Evolutionary conservation across 2,329 filamentous ascomycete species (phyloP).

Genomic region (Sporothrix humicola): DNA sequence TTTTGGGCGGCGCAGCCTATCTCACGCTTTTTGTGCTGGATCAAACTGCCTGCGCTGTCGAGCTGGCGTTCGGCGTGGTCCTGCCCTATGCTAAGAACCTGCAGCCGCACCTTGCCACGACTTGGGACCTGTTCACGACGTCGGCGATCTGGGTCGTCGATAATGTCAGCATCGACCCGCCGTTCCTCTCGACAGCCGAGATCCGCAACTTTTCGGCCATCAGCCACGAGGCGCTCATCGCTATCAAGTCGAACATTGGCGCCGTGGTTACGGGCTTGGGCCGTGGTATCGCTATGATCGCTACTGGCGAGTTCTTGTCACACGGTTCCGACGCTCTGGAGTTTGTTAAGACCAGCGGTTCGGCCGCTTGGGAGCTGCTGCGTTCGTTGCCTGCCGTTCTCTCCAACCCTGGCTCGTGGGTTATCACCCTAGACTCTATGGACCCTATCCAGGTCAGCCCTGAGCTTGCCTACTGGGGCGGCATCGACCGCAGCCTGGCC

Average conservation of each 20-base stretch:
- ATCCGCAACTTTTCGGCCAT: conserved; percentile 78
- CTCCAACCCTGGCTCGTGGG: conserved; percentile 60
- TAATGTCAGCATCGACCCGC: conserved; percentile 57
- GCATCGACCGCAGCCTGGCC: conserved; percentile 69
- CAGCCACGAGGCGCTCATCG: conserved; percentile 71
- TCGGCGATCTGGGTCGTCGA: conserved; percentile 56
- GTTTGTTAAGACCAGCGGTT: conserved; percentile 37
- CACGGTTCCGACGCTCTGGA: conserved; percentile 39
- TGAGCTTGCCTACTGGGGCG: conserved; percentile 70
- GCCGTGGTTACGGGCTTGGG: conserved; percentile 50
- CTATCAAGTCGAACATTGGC: conserved; percentile 61
- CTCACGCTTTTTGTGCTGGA: conserved; percentile 46
- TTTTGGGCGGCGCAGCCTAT: conserved; percentile 61
- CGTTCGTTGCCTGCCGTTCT: conserved; percentile 46
- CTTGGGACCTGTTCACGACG: conserved; percentile 51
- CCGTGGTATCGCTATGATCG: conserved; percentile 50
- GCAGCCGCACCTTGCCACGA: conserved; percentile 40
- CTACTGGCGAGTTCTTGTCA: conserved; percentile 50
- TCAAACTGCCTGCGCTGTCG: conserved; percentile 48
- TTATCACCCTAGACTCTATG: conserved; percentile 59
- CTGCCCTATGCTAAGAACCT: conserved; percentile 36
- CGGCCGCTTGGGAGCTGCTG: conserved; percentile 41
- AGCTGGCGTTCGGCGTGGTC: conserved; percentile 44
- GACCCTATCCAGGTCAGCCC: conserved; percentile 55
- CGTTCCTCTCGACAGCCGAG: conserved; percentile 61